Percentiles rank a stretch among this genome's conserved stretches.
Evolutionary conservation across 495 filamentous ascomycete species (phyloP).

Genomic region (Parathielavia hyrcaniae): DNA sequence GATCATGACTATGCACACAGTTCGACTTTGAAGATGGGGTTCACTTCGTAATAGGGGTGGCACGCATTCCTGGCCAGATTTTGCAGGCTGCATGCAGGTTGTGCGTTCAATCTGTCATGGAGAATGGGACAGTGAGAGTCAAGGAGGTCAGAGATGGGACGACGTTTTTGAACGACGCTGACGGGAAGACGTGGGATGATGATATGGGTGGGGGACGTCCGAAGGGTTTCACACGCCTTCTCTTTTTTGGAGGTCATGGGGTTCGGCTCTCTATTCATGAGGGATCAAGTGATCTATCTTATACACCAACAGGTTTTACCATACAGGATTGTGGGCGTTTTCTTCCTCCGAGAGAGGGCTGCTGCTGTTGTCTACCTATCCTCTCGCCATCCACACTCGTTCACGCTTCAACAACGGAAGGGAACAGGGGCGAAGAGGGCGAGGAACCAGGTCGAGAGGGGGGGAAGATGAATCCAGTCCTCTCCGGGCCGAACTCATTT

Average conservation of each 20-base stretch:
- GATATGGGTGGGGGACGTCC: background rate
- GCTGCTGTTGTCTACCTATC: too few species aligned
- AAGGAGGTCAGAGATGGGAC: background rate
- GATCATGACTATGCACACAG: too few species aligned
- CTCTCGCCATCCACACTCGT: background rate
- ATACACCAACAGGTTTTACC: background rate
- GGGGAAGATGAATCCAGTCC: background rate
- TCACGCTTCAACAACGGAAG: background rate
- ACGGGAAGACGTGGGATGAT: background rate
- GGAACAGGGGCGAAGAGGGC: background rate
- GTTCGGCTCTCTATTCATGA: background rate
- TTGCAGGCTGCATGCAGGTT: too few species aligned
- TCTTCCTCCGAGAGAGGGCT: background rate
- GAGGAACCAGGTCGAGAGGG: background rate
- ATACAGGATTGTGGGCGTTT: background rate
- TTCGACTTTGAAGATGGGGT: too few species aligned
- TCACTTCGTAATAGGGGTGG: too few species aligned
- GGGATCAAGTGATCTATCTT: background rate
- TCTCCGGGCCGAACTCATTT: background rate
- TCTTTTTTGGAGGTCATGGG: too few species aligned
- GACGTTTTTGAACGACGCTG: background rate
- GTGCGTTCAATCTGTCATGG: too few species aligned
- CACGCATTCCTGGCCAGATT: too few species aligned
- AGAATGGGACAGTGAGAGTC: background rate
- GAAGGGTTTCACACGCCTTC: background rate